Evolutionary conservation across 495 filamentous ascomycete genomes (phyloP), one percentile per base, ranked within the genome.

Genomic region (Penicillium steckii): DNA sequence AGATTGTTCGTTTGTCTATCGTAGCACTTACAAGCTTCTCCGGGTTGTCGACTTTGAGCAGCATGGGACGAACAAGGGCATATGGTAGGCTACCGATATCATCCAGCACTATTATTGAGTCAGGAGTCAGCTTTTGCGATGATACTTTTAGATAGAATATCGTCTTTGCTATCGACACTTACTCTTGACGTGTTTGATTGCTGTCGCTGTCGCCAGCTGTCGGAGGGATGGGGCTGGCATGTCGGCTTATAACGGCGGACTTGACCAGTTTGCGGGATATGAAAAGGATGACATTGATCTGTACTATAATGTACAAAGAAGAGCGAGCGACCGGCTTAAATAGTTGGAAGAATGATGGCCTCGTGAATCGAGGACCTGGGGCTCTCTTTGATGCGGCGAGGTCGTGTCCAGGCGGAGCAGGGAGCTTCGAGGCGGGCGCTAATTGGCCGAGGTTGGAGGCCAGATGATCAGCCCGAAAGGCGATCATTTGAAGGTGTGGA

Each of bases 71-170:
- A 32, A 83, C 74, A 49, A 85, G 68, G 21, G 68, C 48, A 69
- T 88, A 90, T 13, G 83, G 81, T 17, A 85, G 67, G 21, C 82
- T 82, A 27, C 85, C 86, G 46, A 89, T 73, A 70, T 88, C 82
- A 43, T 71, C 70, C 17, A 89, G 68, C 50, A 64, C 82, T 85
- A 42, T 46, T 27, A n/a, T 15, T 7, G 17, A 18, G 18, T 15
- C 22, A 27, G 15, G 19, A 35, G 5, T n/a, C n/a, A 33, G 27
- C 21, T 22, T 41, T 17, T 51, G 21, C 33, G 40, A 5, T 29
- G 27, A 29, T 29, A 12, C 27, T n/a, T n/a, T n/a, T 33, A 6
- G 3, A 15, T 45, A 10, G 25, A 35, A 52, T 12, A 6, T 32
- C 4, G 18, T 23, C 10, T 22, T 19, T n/a, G n/a, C 29, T 5